Evolutionary conservation across 768 basidiomycete genomes (phyloP), one percentile per base, ranked within the genome.

Genomic region (Suillus americanus): DNA sequence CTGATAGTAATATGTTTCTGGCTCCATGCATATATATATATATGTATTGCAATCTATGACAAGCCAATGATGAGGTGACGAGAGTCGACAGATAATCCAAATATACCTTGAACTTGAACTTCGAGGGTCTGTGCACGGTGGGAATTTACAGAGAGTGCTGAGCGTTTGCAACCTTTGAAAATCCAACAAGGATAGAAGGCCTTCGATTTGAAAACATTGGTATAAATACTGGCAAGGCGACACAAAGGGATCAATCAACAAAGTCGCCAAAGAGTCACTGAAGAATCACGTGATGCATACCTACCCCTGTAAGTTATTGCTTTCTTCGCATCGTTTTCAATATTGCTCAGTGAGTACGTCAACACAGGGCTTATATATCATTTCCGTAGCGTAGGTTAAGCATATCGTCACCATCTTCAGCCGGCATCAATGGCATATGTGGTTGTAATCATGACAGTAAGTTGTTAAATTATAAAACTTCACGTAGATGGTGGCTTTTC

Each of bases 1-100:
- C 51, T 75, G 74, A 64, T 74, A 75, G n/a, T 70, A 77, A 4
- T 59, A n/a, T 10, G 38, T 65, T 63, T 35, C 41, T 18, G 62
- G 61, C 33, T 33, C 55, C 51, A 63, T 60, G 25, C 16, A 23
- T 45, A 4, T 20, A 28, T 51, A 4, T 20, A 28, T 51, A 53
- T 33, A 35, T n/a, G 30, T 33, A 54, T 54, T 54, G 10, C 53
- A 54, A 54, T 35, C 53, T 54, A 54, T 33, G 5, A 35, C 33
- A 53, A 30, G 18, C 18, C 51, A 33, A 33, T 18, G 9, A 53
- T 53, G 51, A 51, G 50, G 28, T 18, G 30, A 20, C 30, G 10
- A 30, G 51, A 30, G 51, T 53, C 18, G 30, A 53, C 10, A 35
- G 53, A 54, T 33, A 10, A 28, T 53, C 4, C 12, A 54, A 20